Evolutionary conservation across 192 early-diverging fungal species (phyloP), one percentile per base, ranked within the genome.

Genomic region (Lobosporangium transversale): DNA sequence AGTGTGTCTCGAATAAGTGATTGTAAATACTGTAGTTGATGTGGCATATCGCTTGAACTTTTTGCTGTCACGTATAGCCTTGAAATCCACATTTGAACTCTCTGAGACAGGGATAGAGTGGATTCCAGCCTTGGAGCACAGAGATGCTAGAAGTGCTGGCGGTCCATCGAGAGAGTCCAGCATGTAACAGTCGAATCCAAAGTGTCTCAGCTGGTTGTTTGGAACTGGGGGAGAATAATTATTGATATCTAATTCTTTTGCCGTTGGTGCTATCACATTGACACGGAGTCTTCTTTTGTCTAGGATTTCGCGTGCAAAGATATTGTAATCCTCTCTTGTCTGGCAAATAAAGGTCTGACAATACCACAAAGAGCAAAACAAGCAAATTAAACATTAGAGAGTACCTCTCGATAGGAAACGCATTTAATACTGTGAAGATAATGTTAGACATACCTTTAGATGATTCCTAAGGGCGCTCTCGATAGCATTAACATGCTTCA

Each of bases 81-180:
- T 17, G n/a, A 56, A 53, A 24, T 79, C 44, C 11, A 79, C 2
- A 20, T 31, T 57, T 0, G 43, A 8, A 40, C 17, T 36, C 24
- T 53, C 55, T 2, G 65, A 30, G 58, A 81, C 68, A 40, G 84
- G 81, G 18, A 91, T 83, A 14, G 68, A 56, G 71, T 96, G 85
- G 10, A 96, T 69, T 0, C 76, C 53, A 26, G 83, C 80, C 52
- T 84, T 73, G 31, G 84, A 59, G 59, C 94, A 94, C 23, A 96
- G 59, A 12, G 87, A 85, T 0, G 81, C 82, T 31, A 93, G 56
- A 4, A 97, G 78, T 4, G 85, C 68, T 0, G 80, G 78, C 8
- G 92, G 91, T 0, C 89, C 94, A 15, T 94, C 90, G 4, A 98
- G 42, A 37, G 89, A 83, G 74, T 97, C 91, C 31, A 92, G 76